Evolutionary conservation across 108 stramenopile species (phyloP), one percentile per base, ranked within the genome.

Genomic region (Skeletonema costatum): DNA sequence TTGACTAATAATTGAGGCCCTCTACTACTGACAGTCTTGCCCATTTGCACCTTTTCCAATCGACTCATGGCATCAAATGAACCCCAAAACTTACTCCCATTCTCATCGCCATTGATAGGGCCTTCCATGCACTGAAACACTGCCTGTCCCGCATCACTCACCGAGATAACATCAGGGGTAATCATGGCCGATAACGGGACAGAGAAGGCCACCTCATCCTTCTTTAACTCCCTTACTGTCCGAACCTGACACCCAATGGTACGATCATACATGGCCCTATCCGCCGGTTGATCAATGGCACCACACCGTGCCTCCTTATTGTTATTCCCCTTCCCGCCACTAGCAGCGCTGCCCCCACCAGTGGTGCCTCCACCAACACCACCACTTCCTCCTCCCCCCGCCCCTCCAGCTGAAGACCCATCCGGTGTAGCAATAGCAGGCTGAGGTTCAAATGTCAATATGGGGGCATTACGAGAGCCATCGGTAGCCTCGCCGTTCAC

Each of bases 401-500:
- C 32, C 33, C 61, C 60, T n/a, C 58, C 56, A n/a, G 48, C 44
- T 14, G 72, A 42, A 39, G 66, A 61, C 21, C 60, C 30, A 32
- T 19, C 36, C 60, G 77, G 78, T 30, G 86, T 76, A 7, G 82
- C 92, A 3, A 63, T 19, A 13, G 68, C 42, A 5, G 75, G 75
- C n/a, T 76, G 71, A 13, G 78, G 32, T 36, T 74, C 86, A 78
- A 89, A 89, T 32, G 68, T 60, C 59, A 93, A 81, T 14, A 95
- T 83, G 8, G 92, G 94, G 17, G 94, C 94, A 68, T 95, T 95
- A 51, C 87, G 87, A 32, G 92, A 92, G 36, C 94, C 94, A 75
- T 93, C 94, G 10, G 94, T 95, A 35, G 94, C 94, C 75, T 95
- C 94, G 29, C 91, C 90, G 66, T 93, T 95, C 35, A 93, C 94